Conservation (phyloP, 805 yeast species). For the Diddensiella caesifluorescens region DNA sequence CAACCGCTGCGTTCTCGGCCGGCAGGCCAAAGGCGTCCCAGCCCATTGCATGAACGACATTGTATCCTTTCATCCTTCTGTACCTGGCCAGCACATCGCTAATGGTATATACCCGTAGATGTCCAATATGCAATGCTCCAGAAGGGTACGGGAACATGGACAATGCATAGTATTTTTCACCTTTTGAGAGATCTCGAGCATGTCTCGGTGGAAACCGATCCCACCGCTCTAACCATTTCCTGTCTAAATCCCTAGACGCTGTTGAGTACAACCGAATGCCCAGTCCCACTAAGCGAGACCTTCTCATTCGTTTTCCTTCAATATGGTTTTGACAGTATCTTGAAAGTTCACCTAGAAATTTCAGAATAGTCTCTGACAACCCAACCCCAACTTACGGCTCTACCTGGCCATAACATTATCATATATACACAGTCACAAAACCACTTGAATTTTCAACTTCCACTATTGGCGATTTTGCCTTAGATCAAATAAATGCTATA, state of each 20-base stretch:
- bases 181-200: slow-evolving; percentile 2
- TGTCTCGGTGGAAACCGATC: slow-evolving; percentile 15
- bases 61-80: slow-evolving; percentile 65
- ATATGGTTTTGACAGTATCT: no score
- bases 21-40: slow-evolving; percentile 99
- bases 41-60: slow-evolving; percentile 94
- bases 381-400: no score
- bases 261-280: no score
- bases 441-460: no score
- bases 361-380: no score
- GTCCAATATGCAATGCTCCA: slow-evolving; percentile 90
- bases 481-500: no score
- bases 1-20: slow-evolving; percentile 97
- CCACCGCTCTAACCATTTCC: slow-evolving; percentile 32
- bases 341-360: no score
- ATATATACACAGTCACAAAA: no score
- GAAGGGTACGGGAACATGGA: slow-evolving; percentile 97
- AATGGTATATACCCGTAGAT: slow-evolving; percentile 85
- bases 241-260: slow-evolving; percentile 21
- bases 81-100: slow-evolving; percentile 79
- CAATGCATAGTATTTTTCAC: slow-evolving; percentile 50
- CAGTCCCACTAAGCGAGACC: no score
- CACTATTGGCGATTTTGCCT: no score
- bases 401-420: no score
- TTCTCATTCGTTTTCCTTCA: no score